Conservation (phyloP, 345 rosid species). For the Lenwebbia sp. region DNA sequence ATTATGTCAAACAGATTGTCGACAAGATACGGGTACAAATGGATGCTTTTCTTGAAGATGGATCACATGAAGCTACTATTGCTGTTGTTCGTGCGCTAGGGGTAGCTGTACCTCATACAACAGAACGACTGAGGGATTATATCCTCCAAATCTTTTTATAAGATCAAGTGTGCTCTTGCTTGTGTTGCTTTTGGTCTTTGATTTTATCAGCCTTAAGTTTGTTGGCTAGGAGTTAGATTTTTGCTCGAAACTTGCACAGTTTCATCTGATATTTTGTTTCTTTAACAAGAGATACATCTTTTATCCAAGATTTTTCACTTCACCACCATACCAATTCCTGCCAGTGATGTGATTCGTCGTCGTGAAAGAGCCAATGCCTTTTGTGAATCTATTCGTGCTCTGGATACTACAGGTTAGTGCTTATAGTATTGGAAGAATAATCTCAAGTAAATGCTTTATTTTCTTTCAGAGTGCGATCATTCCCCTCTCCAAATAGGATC, state of each 20-base stretch:
- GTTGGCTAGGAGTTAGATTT: not conserved
- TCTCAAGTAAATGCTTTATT: not conserved
- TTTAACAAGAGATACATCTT: slow-evolving; percentile 49
- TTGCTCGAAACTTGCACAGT: not conserved
- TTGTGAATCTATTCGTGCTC: slow-evolving; percentile 92
- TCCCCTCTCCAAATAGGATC: not conserved
- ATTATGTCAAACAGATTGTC: slow-evolving; percentile 52
- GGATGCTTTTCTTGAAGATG: slow-evolving; percentile 99
- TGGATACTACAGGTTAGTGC: slow-evolving; percentile 84
- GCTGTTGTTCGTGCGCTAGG: slow-evolving; percentile 85
- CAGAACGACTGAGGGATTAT: slow-evolving; percentile 84
- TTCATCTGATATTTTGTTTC: slow-evolving; percentile 13
- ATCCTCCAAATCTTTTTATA: slow-evolving; percentile 30
- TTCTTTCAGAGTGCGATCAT: not conserved
- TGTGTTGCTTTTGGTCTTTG: not conserved
- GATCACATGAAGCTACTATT: slow-evolving; percentile 88
- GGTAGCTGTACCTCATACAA: slow-evolving; percentile 88
- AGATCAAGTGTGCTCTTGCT: not conserved
- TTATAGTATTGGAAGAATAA: not conserved
- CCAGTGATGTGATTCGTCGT: slow-evolving; percentile 53
- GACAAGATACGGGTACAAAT: slow-evolving; percentile 96
- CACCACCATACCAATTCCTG: slow-evolving; percentile 47
- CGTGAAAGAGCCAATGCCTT: slow-evolving; percentile 83
- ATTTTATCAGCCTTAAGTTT: not conserved
- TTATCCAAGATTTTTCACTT: slow-evolving; percentile 84